Evolutionary conservation across 1,139 yeast genomes (phyloP), one percentile per base, ranked within the genome.

Genomic region (Arxiozyma heterogenica): DNA sequence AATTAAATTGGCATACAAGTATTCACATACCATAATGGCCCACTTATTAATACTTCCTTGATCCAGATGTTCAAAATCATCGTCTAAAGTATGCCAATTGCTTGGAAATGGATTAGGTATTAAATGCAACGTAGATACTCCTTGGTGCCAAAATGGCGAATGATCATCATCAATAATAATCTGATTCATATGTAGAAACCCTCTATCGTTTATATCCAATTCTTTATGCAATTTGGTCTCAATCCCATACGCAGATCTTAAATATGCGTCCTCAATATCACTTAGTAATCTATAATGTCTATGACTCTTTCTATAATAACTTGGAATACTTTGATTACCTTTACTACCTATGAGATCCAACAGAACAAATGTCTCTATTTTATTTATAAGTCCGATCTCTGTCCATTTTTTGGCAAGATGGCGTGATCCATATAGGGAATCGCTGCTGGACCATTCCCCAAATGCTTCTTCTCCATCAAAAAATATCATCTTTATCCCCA

Each of bases 381-480:
- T 53, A 1, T 52, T 51, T 25, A 67, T 54, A 4, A 58, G 27
- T 1, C 63, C 66, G 3, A 61, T 57, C 2, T 54, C 46, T 3
- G 64, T 63, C 80, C 79, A 75, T 48, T 61, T 57, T 1, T 62
- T 57, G 0, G 82, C 83, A 43, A 80, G 62, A 57, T 77, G 78
- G 21, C 76, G 71, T 0, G 84, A 75, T 0, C 84, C 85, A 60
- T 81, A 80, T 3, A 79, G 70, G 0, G 83, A 79, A 58, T 81
- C 84, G 0, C 68, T 62, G 11, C 70, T 71, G 0, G 75, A 63
- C 85, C 85, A 81, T 20, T 70, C 64, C 3, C 68, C 67, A 27
- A 78, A 61, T 0, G 85, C 84, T 59, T 81, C 84, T 59, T 81
- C 84, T 2, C 85, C 84, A 59, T 81, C 84, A 54, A 80, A 77